Evolutionary conservation across 208 protist genomes (phyloP), one percentile per base, ranked within the genome.

Genomic region (Strigomonas culicis): DNA sequence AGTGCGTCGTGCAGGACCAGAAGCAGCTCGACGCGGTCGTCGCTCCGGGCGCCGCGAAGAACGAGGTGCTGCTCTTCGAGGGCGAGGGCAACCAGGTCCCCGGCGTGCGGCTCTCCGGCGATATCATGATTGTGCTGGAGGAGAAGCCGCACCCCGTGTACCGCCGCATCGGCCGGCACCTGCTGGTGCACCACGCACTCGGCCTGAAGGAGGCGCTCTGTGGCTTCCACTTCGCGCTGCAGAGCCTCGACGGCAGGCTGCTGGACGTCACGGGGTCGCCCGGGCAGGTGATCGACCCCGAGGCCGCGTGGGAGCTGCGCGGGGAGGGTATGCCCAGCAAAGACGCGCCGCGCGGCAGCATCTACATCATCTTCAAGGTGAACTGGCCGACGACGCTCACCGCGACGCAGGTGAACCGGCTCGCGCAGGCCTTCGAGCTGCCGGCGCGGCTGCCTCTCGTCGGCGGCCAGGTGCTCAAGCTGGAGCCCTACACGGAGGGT

Each of bases 41-140:
- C 58, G 97, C 98, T 52, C 82, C 83, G 19, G 98, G 98, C 43
- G 97, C 98, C 79, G 69, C 77, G 50, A 64, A 97, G 36, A 84
- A 86, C 46, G 94, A 99, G 70, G 90, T 97, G 51, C 88, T 99
- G 47, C 75, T 70, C 17, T 98, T 99, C 69, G 55, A 64, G 11
- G 97, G 96, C 17, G 97, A 99, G 72, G 98, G 94, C 51, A 93
- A 99, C 49, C 89, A 98, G 66, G 65, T 79, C 46, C 91, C 90
- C 1, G 89, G 84, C 34, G 70, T 96, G 46, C 70, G 76, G 0
- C 66, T 91, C 7, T 81, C 97, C 44, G 98, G 98, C 19, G 98
- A 99, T 69, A 88, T 99, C 50, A 75, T 99, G 32, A 94, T 99
- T 58, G 82, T 99, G 6, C 61, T 99, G 0, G 64, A 85, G 15